Base-by-base conservation (phyloP, 2,329 filamentous ascomycete species). In the Xylaria sp. region DNA sequence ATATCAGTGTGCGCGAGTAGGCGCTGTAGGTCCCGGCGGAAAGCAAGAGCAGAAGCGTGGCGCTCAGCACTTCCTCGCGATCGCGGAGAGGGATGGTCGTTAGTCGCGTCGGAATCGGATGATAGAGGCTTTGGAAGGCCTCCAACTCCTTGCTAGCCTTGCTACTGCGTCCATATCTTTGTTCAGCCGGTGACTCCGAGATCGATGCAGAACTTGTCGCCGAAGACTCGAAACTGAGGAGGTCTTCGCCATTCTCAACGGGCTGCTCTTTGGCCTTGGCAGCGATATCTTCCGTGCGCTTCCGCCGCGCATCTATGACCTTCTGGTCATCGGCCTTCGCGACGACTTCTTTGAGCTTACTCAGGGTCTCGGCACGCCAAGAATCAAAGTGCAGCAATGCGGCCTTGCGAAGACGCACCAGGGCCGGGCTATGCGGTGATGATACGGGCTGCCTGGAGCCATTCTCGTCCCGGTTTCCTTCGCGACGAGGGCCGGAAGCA, bases 351-450 rank as follows among this genome's bases (percentile, higher is more conserved):
- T 89, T 90, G 0, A 97, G 84, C 54, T 91, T 88, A 20, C 85
- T 81, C n/a, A 94, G 84, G 1, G 95, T 90, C 39, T 89, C 86
- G 31, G 88, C 86, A 67, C 90, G 85, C 94, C 94, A 97, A n/a
- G 89, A 87, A 71, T 94, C 89, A 75, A 94, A 93, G 75, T 92
- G 88, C 52, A 85, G 82, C 13, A 96, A 79, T 0, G 92, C 89
- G 5, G 88, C 88, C 31, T 76, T 78, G 25, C 85, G 81, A 15
- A 87, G 73, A 31, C 73, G 76, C 46, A 78, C 50, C 9, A 83
- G 76, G n/a, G 78, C 78, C 23, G 77, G 76, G 55, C 73, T 76
- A 23, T 70, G 56, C 15, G 50, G 67, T 15, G 65, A 37, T 25
- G 66, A 65, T 28, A 57, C 57, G 12, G 63, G 37, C 41, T 12